phyloP scores from a whole-genome alignment of 768 basidiomycete species.

The Mycena crocata region DNA sequence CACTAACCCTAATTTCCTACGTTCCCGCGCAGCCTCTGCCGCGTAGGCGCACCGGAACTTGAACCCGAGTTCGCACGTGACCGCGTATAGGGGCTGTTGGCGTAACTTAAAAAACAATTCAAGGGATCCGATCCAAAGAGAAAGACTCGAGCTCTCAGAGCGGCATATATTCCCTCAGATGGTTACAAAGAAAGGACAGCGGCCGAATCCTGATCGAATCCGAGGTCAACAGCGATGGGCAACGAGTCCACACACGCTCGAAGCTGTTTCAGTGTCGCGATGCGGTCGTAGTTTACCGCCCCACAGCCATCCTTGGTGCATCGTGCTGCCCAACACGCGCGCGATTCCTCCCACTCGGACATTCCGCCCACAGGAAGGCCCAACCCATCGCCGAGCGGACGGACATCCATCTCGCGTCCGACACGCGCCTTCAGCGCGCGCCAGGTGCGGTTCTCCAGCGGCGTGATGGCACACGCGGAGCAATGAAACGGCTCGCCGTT shows the following conservation, averaged over 20 bases:
- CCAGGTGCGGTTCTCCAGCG: slow-evolving; percentile 72
- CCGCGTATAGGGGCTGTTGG: too few relatives aligned
- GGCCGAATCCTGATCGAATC: too few relatives aligned
- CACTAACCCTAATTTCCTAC: too few relatives aligned
- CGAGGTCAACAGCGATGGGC: slow-evolving; percentile 54
- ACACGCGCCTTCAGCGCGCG: slow-evolving; percentile 68
- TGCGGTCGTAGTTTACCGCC: slow-evolving; percentile 69
- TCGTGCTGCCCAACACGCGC: slow-evolving; percentile 70
- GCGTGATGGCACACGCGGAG: slow-evolving; percentile 62
- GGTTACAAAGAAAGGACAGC: too few relatives aligned
- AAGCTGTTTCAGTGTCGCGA: slow-evolving; percentile 68
- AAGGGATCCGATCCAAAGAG: too few relatives aligned
- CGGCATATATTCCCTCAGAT: too few relatives aligned
- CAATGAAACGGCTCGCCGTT: slow-evolving; percentile 61
- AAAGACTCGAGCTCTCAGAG: too few relatives aligned
- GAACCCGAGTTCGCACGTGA: too few relatives aligned
- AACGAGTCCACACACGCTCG: slow-evolving; percentile 66
- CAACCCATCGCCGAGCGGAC: slow-evolving; percentile 71
- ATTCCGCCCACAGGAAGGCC: slow-evolving; percentile 53
- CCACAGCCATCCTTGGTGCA: slow-evolving; percentile 64
- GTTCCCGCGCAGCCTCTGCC: too few relatives aligned
- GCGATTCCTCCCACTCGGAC: slow-evolving; percentile 67
- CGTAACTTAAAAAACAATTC: too few relatives aligned
- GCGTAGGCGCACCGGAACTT: too few relatives aligned
- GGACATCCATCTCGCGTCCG: slow-evolving; percentile 66